A percentile compares a stretch with the other conserved stretches of the same genome.
These are phyloP conservation scores for Arthonia radiata DNA, from an alignment of 495 filamentous ascomycete genomes.

Conservation along the genomic window DNA sequence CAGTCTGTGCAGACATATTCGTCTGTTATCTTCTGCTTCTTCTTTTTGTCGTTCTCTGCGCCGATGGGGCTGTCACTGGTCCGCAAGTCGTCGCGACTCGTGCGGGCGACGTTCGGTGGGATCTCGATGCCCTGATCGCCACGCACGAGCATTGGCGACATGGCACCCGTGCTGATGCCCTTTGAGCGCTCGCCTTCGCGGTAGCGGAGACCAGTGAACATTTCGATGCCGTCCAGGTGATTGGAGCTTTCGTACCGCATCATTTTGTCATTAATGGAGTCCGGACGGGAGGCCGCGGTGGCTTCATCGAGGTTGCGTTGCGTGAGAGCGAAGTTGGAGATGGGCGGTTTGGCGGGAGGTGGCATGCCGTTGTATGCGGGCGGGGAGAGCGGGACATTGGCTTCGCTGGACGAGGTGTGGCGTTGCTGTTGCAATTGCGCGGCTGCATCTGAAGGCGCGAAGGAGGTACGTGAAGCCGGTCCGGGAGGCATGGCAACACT, in stretches of 20 bases:
- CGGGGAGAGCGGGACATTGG: conserved; percentile 1
- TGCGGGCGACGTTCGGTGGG: conserved; percentile 26
- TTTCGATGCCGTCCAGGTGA: conserved; percentile 74
- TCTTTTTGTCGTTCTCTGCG: conserved; percentile 44
- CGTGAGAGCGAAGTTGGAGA: conserved; percentile 40
- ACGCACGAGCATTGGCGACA: conserved; percentile 53
- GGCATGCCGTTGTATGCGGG: conserved; percentile 29
- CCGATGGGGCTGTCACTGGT: conserved; percentile 7
- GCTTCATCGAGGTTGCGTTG: conserved; percentile 58
- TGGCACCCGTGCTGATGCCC: conserved; percentile 69
- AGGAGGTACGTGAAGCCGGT: conserved; percentile 15
- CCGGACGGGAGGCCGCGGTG: conserved; percentile 37
- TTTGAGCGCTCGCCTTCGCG: conserved; percentile 70
- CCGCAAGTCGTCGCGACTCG: background rate
- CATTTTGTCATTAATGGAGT: conserved; percentile 57
- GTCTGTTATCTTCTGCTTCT: conserved; percentile 68
- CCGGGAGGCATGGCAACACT: too few species aligned
- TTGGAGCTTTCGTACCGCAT: conserved; percentile 46
- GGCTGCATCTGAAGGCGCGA: conserved; percentile 23
- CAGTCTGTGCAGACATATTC: conserved; percentile 96
- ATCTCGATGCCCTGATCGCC: conserved; percentile 74
- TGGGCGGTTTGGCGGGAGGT: conserved; percentile 36
- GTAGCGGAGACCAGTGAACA: conserved; percentile 75
- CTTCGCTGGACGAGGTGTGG: conserved; percentile 25
- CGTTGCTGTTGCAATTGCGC: conserved; percentile 26